Evolutionary conservation across 768 basidiomycete genomes (phyloP).

Genomic region (Hortiboletus flavorubellus): DNA sequence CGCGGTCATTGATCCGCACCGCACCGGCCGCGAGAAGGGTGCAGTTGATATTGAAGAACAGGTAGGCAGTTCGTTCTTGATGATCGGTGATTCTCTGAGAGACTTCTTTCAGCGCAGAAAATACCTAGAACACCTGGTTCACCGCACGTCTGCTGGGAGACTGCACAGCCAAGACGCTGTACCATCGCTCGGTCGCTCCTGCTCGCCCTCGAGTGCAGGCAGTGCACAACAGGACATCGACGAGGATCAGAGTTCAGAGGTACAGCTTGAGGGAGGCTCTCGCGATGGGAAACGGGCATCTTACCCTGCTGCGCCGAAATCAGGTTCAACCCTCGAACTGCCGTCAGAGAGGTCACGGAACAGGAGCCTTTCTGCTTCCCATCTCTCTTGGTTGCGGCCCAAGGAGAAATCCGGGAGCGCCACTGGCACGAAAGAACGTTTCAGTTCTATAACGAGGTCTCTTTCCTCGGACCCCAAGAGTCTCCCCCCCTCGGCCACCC

Average conservation of each 20-base stretch:
- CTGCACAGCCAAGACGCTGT: conserved; percentile 78
- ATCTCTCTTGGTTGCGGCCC: conserved; percentile 54
- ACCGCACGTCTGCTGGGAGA: conserved; percentile 70
- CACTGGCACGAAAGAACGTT: conserved; percentile 9
- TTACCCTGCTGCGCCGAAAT: conserved; percentile 12
- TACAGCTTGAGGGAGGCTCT: conserved; percentile 1
- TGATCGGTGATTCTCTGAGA: conserved; percentile 5
- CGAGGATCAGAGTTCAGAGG: neutral
- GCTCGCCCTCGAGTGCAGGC: conserved; percentile 22
- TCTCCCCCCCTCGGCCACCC: neutral
- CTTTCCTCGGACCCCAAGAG: conserved; percentile 18
- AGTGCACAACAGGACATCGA: neutral
- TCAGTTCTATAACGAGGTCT: conserved; percentile 6
- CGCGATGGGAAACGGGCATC: conserved; percentile 22
- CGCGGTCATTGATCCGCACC: conserved; percentile 60
- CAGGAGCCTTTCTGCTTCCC: conserved; percentile 59
- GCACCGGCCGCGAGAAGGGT: conserved; percentile 52
- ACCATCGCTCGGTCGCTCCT: conserved; percentile 32
- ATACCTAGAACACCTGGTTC: conserved; percentile 71
- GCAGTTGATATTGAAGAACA: conserved; percentile 57
- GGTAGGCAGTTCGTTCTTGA: conserved; percentile 38
- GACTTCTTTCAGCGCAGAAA: conserved; percentile 51
- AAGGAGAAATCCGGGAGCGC: conserved; percentile 19
- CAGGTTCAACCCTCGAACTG: conserved; percentile 9
- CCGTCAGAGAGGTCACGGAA: conserved; percentile 30